Conservation (phyloP, 257 asterid genomes). For the Plantago elongata region DNA sequence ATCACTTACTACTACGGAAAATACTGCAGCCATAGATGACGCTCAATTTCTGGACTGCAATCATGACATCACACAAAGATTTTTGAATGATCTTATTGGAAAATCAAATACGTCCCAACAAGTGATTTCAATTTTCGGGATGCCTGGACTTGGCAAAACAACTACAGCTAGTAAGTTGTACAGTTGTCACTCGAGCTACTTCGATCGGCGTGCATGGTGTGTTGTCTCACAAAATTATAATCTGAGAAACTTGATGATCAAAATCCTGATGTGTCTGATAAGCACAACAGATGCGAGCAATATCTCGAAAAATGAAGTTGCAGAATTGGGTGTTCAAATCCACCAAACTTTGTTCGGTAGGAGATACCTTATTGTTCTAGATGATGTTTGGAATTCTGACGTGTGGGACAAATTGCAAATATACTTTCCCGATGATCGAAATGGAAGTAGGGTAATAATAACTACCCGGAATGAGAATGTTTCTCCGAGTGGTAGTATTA, state of each 20-base stretch:
- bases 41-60: background rate
- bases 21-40: background rate
- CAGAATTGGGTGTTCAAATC: background rate
- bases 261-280: background rate
- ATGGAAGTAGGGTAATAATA: background rate
- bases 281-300: background rate
- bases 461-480: background rate
- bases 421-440: background rate
- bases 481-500: background rate
- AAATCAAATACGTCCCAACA: background rate
- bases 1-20: background rate
- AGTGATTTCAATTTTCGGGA: background rate
- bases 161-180: constrained; percentile 1
- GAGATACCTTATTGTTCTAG: constrained; percentile 7
- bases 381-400: background rate
- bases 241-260: background rate
- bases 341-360: background rate
- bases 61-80: background rate
- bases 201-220: constrained; percentile 7
- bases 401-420: background rate
- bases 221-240: constrained; percentile 2
- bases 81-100: background rate
- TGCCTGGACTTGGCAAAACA: constrained; percentile 7
- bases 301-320: background rate
- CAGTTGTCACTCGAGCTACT: background rate